phyloP scores from a whole-genome alignment of 1,284 basidiomycete species.

The Ustilago esculenta region DNA sequence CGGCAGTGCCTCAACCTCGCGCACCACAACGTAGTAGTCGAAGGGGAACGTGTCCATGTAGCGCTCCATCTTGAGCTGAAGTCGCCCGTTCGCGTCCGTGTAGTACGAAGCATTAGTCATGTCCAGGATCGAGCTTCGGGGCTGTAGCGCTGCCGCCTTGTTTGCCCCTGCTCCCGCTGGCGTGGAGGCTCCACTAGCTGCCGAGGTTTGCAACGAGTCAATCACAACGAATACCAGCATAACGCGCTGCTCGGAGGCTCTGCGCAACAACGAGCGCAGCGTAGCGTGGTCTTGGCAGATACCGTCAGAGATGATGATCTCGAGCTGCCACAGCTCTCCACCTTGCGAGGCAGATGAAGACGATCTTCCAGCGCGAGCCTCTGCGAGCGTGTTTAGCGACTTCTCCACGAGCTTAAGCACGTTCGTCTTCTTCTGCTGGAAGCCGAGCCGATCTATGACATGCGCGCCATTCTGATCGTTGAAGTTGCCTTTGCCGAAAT shows the following conservation, averaged over 20 bases:
- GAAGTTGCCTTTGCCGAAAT: conserved; percentile 71
- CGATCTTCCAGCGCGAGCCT: conserved; percentile 76
- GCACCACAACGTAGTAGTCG: conserved; percentile 93
- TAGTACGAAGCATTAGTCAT: conserved; percentile 93
- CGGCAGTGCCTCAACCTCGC: conserved; percentile 89
- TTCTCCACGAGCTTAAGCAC: conserved; percentile 86
- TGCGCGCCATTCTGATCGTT: conserved; percentile 71
- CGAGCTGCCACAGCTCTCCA: conserved; percentile 92
- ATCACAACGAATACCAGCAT: conserved; percentile 97
- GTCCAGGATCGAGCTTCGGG: conserved; percentile 82
- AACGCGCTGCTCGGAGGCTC: conserved; percentile 88
- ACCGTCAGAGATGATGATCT: conserved; percentile 98
- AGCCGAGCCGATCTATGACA: conserved; percentile 85
- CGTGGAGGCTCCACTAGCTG: conserved; percentile 30
- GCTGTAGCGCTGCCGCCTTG: conserved; percentile 66
- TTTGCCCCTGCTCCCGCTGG: background rate
- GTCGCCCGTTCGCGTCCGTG: conserved; percentile 73
- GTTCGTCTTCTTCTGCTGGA: conserved; percentile 90
- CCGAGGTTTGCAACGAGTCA: conserved; percentile 76
- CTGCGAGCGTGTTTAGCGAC: conserved; percentile 79
- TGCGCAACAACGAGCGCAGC: conserved; percentile 81
- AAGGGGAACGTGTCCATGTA: conserved; percentile 96
- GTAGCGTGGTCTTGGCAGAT: conserved; percentile 95
- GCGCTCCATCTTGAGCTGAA: conserved; percentile 87
- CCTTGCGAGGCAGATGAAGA: conserved; percentile 50